phyloP scores from a whole-genome alignment of 352 stramenopile genomes.

The Phytophthora pseudosyringae region DNA sequence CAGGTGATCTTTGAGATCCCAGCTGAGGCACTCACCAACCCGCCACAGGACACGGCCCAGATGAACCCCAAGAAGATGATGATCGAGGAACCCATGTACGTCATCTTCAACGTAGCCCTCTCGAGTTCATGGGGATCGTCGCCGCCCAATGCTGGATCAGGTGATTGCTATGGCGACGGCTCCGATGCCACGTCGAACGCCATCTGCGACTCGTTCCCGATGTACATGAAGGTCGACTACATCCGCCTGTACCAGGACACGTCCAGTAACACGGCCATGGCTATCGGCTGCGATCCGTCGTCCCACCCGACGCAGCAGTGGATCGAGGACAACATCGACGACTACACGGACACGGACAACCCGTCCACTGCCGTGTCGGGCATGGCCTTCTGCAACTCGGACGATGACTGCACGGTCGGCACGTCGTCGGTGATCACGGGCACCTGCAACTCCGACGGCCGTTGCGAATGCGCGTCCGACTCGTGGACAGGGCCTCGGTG shows the following conservation, averaged over 20 bases:
- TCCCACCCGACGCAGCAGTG: constrained; percentile 63
- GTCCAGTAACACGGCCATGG: constrained; percentile 47
- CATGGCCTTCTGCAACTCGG: constrained; percentile 40
- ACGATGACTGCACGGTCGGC: constrained; percentile 58
- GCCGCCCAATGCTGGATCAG: constrained; percentile 50
- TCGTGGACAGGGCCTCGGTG: constrained; percentile 47
- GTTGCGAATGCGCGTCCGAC: constrained; percentile 28
- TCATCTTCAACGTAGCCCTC: constrained; percentile 94
- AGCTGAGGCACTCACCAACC: constrained; percentile 36
- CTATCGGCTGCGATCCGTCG: constrained; percentile 55
- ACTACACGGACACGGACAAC: constrained; percentile 55
- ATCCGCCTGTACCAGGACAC: constrained; percentile 62
- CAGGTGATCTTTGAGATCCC: constrained; percentile 64
- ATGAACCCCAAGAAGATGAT: constrained; percentile 64
- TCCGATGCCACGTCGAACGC: constrained; percentile 24
- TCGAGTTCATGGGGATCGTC: constrained; percentile 83
- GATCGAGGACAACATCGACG: constrained; percentile 64
- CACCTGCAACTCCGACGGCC: constrained; percentile 27
- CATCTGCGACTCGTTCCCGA: constrained; percentile 71
- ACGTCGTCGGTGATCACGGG: constrained; percentile 25
- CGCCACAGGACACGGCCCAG: constrained; percentile 18
- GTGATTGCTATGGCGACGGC: constrained; percentile 59
- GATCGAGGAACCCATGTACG: constrained; percentile 91
- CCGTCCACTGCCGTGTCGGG: constrained; percentile 41
- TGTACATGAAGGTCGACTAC: constrained; percentile 78